phyloP scores from a whole-genome alignment of 306 rosid species.

The Potentilla sterilis region DNA sequence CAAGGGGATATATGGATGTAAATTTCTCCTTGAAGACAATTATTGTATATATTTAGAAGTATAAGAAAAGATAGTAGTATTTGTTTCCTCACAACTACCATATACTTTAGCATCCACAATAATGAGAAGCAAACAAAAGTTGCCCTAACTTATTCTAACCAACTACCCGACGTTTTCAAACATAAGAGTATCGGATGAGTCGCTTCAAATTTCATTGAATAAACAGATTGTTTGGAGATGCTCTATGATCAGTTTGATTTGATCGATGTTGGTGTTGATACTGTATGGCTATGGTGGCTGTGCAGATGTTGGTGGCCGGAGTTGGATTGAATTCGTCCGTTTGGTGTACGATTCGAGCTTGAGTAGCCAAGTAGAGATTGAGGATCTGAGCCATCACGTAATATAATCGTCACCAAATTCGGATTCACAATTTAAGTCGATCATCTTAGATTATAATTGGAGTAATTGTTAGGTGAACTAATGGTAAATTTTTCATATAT shows the following conservation, averaged over 20 bases:
- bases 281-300: background rate
- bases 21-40: background rate
- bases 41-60: background rate
- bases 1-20: background rate
- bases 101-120: background rate
- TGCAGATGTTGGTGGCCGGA: background rate
- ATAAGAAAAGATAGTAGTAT: background rate
- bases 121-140: background rate
- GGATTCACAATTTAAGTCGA: too few relatives aligned
- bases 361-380: background rate
- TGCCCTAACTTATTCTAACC: background rate
- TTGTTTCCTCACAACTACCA: background rate
- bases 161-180: background rate
- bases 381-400: background rate
- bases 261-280: background rate
- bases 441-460: too few relatives aligned
- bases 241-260: background rate
- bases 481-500: too few relatives aligned
- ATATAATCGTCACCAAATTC: background rate
- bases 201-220: background rate
- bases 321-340: background rate
- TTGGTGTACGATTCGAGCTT: background rate
- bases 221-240: background rate
- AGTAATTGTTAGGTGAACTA: too few relatives aligned
- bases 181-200: background rate